phyloP scores from a whole-genome alignment of 352 stramenopile species.

The Pythium scleroteichum region DNA sequence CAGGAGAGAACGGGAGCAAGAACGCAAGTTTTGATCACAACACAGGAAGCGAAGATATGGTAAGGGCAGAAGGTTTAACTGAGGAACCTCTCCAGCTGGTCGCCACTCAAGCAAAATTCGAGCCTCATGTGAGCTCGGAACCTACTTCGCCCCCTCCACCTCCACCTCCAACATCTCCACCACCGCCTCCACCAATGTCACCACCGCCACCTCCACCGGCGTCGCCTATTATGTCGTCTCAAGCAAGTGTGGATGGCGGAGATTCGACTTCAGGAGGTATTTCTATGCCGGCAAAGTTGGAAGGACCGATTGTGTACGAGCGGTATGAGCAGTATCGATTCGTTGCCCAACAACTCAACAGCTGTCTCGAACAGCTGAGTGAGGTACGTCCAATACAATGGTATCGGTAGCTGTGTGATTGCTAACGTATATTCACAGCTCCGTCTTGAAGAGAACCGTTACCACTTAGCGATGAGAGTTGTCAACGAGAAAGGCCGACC shows the following conservation, averaged over 20 bases:
- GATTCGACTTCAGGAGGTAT: background rate
- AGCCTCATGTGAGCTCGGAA: background rate
- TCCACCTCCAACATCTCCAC: constrained; percentile 15
- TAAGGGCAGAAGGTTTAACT: background rate
- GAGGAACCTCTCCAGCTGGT: background rate
- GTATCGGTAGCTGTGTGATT: background rate
- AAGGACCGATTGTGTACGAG: constrained; percentile 67
- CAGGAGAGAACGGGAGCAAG: no score
- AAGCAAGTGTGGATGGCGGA: background rate
- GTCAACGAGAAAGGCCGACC: constrained; percentile 68
- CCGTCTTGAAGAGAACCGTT: constrained; percentile 82
- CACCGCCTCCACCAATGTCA: constrained; percentile 46
- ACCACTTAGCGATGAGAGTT: constrained; percentile 71
- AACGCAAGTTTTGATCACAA: no score
- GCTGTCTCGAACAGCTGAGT: constrained; percentile 69
- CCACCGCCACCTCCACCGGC: constrained; percentile 49
- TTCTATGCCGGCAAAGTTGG: background rate
- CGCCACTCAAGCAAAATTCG: no score
- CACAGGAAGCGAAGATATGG: no score
- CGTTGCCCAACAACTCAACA: constrained; percentile 79
- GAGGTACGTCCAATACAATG: constrained; percentile 43
- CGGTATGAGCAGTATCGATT: constrained; percentile 65
- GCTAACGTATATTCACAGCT: constrained; percentile 29
- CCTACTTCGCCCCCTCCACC: background rate
- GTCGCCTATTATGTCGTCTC: constrained; percentile 14